phyloP scores from a whole-genome alignment of 495 filamentous ascomycete genomes.

The Amniculicola lignicola region DNA sequence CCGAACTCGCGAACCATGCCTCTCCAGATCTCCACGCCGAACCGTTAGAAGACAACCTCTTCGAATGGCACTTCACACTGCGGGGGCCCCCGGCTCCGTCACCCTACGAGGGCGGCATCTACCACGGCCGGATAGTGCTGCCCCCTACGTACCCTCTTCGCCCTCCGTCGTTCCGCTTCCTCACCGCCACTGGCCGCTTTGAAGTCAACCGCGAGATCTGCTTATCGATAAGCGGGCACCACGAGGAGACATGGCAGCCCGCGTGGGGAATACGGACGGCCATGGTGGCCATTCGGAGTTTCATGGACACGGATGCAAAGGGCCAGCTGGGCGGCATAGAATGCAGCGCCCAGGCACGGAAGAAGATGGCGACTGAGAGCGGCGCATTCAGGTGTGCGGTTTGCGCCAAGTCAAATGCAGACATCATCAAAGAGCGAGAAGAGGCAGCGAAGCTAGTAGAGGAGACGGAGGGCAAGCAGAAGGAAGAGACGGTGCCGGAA shows the following conservation, averaged over 20 bases:
- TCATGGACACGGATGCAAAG: constrained; percentile 70
- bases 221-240: constrained; percentile 85
- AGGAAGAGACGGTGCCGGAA: constrained; percentile 45
- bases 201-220: constrained; percentile 97
- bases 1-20: constrained; percentile 72
- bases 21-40: constrained; percentile 77
- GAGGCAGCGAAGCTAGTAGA: constrained; percentile 37
- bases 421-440: constrained; percentile 58
- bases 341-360: constrained; percentile 58
- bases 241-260: constrained; percentile 98
- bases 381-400: constrained; percentile 59
- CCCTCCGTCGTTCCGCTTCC: constrained; percentile 90
- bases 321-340: constrained; percentile 91
- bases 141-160: constrained; percentile 84
- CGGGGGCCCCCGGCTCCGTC: constrained; percentile 76
- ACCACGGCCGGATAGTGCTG: constrained; percentile 93
- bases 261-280: constrained; percentile 91
- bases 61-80: constrained; percentile 99
- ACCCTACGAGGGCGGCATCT: constrained; percentile 76
- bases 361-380: constrained; percentile 62
- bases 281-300: constrained; percentile 63
- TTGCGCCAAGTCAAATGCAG: constrained; percentile 66
- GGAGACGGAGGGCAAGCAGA: constrained; percentile 38
- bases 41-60: constrained; percentile 83
- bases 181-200: constrained; percentile 88